Evolutionary conservation across 208 protist species (phyloP), one percentile per base, ranked within the genome.

Genomic region (Leishmania major): DNA sequence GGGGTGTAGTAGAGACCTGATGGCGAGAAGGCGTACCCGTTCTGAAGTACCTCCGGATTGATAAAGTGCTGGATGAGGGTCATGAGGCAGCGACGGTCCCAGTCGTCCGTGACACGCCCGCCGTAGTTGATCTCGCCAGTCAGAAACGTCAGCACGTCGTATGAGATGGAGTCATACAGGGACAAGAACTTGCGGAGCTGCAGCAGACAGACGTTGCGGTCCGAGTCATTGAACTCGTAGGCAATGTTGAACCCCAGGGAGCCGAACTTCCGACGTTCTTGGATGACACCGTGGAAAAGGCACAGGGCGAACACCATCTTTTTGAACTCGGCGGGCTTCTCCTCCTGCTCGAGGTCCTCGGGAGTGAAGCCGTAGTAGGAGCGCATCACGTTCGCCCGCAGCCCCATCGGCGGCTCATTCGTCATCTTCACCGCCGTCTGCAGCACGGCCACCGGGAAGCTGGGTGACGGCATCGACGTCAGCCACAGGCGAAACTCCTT

Each of bases 351-450:
- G 40, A 99, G 89, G 84, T 96, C 92, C 75, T 96, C 94, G 66
- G 96, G 90, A 75, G 94, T 94, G 82, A 99, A 94, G 78, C 87
- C 89, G 84, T 94, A 96, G 90, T 98, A 99, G 22, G 97, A 98
- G 15, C 98, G 90, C 28, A 96, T 95, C 72, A 99, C 88, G 87
- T 99, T 99, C 6, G 98, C 94, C 60, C 98, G 95, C 59, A 99
- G 88, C 19, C 98, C 98, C 91, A 98, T 98, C 43, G 99, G 99
- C n/a, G 99, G 99, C 90, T 99, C 99, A 86, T 99, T 99, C 37
- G 99, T 99, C 96, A 99, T 99, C 92, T 99, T 99, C 76, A 99
- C 94, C 35, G 97, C 91, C 69, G 97, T 98, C 86, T 99, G 98
- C 86, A 99, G 89, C 82, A 99, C 98, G 11, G 97, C 87, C 31